These are phyloP conservation scores for Thraustochytrium striatum DNA, from an alignment of 352 stramenopile genomes.

Conservation along the genomic window DNA sequence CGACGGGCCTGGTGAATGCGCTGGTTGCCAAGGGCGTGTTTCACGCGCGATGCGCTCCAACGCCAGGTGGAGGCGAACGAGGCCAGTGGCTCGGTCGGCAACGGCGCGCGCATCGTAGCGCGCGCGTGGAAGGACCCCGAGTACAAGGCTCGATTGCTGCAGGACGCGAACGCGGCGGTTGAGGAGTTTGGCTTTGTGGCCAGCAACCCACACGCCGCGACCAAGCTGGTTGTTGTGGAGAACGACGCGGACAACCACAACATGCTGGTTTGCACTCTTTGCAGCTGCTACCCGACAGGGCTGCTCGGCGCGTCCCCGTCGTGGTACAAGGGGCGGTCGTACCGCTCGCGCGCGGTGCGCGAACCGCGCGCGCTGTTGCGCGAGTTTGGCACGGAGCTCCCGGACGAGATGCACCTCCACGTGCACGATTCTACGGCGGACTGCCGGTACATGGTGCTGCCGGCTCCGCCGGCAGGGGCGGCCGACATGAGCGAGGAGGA, in stretches of 20 bases:
- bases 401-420: slow-evolving; percentile 42
- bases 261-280: slow-evolving; percentile 62
- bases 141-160: slow-evolving; percentile 57
- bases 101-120: slow-evolving; percentile 56
- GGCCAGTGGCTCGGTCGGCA: slow-evolving; percentile 47
- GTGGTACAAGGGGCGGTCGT: slow-evolving; percentile 63
- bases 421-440: slow-evolving; percentile 65
- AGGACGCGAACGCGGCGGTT: slow-evolving; percentile 56
- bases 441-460: slow-evolving; percentile 61
- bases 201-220: slow-evolving; percentile 60
- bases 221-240: slow-evolving; percentile 58
- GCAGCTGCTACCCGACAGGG: slow-evolving; percentile 60
- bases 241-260: slow-evolving; percentile 58
- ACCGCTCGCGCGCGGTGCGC: slow-evolving; percentile 58
- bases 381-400: slow-evolving; percentile 58
- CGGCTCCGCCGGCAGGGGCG: slow-evolving; percentile 52
- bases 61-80: slow-evolving; percentile 55
- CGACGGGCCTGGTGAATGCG: slow-evolving; percentile 52
- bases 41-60: slow-evolving; percentile 55
- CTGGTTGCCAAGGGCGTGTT: slow-evolving; percentile 55
- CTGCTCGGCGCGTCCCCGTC: slow-evolving; percentile 60
- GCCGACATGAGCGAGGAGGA: slow-evolving; percentile 55
- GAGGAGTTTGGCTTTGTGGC: slow-evolving; percentile 58
- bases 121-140: slow-evolving; percentile 58
- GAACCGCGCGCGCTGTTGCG: slow-evolving; percentile 57